Conservation (phyloP, 306 rosid genomes). For the Inga leiocalycina region DNA sequence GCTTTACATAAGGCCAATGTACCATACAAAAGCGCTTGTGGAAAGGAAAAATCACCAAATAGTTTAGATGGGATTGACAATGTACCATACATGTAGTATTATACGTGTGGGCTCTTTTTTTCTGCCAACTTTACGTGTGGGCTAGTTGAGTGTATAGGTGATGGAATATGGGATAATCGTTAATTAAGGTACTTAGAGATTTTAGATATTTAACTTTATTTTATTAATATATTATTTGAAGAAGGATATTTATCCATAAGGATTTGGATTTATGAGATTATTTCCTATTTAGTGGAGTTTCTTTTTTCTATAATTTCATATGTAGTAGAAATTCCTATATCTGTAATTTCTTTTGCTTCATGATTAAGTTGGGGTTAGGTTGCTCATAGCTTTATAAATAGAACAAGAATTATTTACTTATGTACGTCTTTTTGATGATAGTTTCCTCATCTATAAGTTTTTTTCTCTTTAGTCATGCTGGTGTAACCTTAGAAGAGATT, state of each 20-base stretch:
- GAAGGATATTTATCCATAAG: background rate
- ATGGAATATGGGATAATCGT: background rate
- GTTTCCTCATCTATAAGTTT: background rate
- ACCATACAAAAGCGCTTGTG: too few relatives aligned
- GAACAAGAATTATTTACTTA: too few relatives aligned
- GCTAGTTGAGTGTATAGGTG: background rate
- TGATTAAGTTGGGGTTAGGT: background rate
- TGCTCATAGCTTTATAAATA: background rate
- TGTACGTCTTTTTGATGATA: background rate
- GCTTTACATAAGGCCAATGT: too few relatives aligned
- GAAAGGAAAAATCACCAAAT: too few relatives aligned
- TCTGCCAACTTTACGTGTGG: too few relatives aligned
- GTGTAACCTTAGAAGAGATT: too few relatives aligned
- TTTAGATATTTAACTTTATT: too few relatives aligned
- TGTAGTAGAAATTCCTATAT: background rate
- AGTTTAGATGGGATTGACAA: too few relatives aligned
- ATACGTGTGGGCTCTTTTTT: too few relatives aligned
- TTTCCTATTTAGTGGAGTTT: background rate
- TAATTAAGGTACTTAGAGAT: too few relatives aligned
- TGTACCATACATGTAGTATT: too few relatives aligned
- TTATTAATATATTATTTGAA: background rate
- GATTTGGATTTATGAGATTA: background rate
- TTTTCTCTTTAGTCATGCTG: background rate
- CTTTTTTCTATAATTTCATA: too few relatives aligned
- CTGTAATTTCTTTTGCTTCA: background rate